Percentiles rank a stretch among this genome's conserved stretches.
phyloP scores from a whole-genome alignment of 2,329 filamentous ascomycete genomes.

The Sclerotiophoma versabilis region DNA sequence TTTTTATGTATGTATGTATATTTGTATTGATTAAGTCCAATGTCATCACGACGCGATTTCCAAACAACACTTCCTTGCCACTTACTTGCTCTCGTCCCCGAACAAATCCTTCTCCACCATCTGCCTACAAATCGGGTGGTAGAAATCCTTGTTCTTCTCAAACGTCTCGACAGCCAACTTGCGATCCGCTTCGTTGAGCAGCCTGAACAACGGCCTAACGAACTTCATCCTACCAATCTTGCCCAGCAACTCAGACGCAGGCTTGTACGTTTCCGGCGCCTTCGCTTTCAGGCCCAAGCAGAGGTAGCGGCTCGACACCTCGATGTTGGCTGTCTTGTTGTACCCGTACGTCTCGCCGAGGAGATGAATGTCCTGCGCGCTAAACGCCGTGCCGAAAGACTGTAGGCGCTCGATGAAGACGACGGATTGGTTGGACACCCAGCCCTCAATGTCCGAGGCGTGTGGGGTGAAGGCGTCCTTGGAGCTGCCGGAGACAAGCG shows the following conservation, averaged over 20 bases:
- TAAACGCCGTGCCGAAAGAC: slow-evolving; percentile 69
- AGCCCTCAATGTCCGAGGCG: slow-evolving; percentile 71
- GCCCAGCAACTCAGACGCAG: slow-evolving; percentile 77
- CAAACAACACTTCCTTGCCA: not conserved
- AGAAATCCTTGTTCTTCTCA: slow-evolving; percentile 87
- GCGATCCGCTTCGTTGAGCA: slow-evolving; percentile 76
- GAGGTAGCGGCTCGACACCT: slow-evolving; percentile 82
- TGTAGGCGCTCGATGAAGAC: slow-evolving; percentile 88
- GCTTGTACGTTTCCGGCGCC: slow-evolving; percentile 72
- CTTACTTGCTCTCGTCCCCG: slow-evolving; percentile 42
- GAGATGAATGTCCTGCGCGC: slow-evolving; percentile 68
- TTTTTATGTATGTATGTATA: too few species aligned
- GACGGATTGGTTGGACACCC: slow-evolving; percentile 86
- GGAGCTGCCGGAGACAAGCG: slow-evolving; percentile 46
- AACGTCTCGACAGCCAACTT: slow-evolving; percentile 82
- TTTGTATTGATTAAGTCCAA: too few species aligned
- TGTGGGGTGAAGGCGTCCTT: slow-evolving; percentile 64
- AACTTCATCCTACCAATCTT: slow-evolving; percentile 96
- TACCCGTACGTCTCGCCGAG: slow-evolving; percentile 78
- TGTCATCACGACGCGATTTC: too few species aligned
- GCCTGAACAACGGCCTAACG: slow-evolving; percentile 82
- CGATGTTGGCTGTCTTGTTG: slow-evolving; percentile 79
- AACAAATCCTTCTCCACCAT: slow-evolving; percentile 88
- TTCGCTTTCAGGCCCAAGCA: slow-evolving; percentile 78
- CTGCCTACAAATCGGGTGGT: slow-evolving; percentile 84